Evolutionary conservation across 148 eudicot species (phyloP).

Genomic region (Cornus suecica): DNA sequence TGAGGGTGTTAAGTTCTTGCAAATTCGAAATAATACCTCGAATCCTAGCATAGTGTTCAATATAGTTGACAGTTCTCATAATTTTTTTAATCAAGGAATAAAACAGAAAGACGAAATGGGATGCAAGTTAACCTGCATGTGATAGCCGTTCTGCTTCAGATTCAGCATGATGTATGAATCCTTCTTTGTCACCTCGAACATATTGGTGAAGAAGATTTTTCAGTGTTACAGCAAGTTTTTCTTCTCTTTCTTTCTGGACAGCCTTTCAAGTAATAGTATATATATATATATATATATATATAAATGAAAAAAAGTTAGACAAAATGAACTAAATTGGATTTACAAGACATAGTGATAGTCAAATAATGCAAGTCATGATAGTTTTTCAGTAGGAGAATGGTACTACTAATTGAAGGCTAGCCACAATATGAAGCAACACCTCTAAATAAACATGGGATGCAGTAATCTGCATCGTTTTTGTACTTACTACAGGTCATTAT

Average conservation of each 20-base stretch:
- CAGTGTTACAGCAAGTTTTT: constrained; percentile 63
- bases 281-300: constrained; percentile 11
- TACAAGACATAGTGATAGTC: neutral
- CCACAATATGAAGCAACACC: neutral
- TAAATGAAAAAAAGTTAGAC: neutral
- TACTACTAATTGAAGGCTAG: neutral
- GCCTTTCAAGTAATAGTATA: no score
- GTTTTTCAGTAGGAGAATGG: neutral
- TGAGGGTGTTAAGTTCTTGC: no score
- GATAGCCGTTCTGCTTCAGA: constrained; percentile 76
- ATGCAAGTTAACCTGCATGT: constrained; percentile 49
- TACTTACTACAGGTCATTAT: no score
- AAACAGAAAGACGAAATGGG: neutral
- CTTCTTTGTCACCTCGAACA: constrained; percentile 74
- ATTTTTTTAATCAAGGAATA: neutral
- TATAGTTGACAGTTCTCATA: no score
- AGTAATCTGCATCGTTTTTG: no score
- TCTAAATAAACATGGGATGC: no score
- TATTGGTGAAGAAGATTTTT: constrained; percentile 62
- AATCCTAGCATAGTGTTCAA: no score
- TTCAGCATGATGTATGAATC: constrained; percentile 63
- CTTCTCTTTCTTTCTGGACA: constrained; percentile 88
- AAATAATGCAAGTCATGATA: neutral
- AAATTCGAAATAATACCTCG: no score
- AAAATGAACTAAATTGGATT: neutral